Base-by-base conservation (phyloP, 2,329 filamentous ascomycete species). In the Lecanosticta acicola region DNA sequence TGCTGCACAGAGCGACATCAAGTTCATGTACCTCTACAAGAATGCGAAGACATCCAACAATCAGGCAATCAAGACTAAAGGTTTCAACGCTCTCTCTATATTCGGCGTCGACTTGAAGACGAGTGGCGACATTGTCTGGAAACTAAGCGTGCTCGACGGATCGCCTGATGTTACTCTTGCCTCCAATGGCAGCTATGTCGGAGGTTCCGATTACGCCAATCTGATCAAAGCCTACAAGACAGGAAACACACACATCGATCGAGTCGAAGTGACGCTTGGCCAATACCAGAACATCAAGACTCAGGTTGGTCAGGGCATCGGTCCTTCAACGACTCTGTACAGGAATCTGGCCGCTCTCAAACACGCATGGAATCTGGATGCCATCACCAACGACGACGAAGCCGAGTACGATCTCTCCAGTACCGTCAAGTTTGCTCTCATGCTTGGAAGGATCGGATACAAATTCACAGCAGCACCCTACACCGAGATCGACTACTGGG, bases 161-260 rank as follows among this genome's bases (percentile, higher is more conserved):
- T 39, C 37, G 14, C 37, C 32, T 13, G 41, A 43, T 9, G 29
- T 37, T 7, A 24, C 41, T 4, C 41, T 43, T n/a, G 33, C 35
- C n/a, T 26, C 32, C 18, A 43, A 43, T 29, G 41, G 41, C 19
- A 8, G 89, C 0, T 89, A 90, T 43, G 80, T 87, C 65, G 83
- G 85, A 17, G 73, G 94, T 13, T 89, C 87, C 0, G 83, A 85
- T 0, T 90, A 91, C 74, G 71, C 73, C 2, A 87, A 93, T 65
- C 85, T 88, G 1, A 94, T 94, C 58, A 74, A 80, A 38, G 87
- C 87, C 0, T 91, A 86, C 60, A 82, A 86, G 46, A 73, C 77
- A 16, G 86, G 86, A 3, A 84, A 94, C 60, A 73, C 81, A 26
- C 87, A 94, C 58, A 75, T 43, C 19, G 18, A 20, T n/a, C 41